These are phyloP conservation scores for Heliocybe sulcata DNA, from an alignment of 1,284 basidiomycete species.

Conservation along the genomic window DNA sequence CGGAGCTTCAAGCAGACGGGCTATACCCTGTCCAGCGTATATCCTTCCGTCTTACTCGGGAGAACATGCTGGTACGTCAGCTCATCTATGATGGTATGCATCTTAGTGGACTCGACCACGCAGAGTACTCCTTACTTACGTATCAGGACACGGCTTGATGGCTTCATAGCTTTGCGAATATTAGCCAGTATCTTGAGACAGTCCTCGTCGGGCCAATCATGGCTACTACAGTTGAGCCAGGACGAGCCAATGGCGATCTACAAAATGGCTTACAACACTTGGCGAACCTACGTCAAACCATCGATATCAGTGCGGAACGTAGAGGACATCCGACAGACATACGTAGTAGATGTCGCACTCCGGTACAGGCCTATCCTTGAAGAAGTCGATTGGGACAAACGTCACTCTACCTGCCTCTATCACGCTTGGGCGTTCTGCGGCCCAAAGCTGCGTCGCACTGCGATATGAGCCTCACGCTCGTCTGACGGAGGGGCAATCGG, in stretches of 20 bases:
- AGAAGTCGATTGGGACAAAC: slow-evolving; percentile 38
- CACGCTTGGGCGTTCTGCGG: slow-evolving; percentile 22
- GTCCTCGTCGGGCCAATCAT: slow-evolving; percentile 20
- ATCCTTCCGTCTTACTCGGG: neutral
- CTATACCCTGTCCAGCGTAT: neutral
- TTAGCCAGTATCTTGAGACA: slow-evolving; percentile 18
- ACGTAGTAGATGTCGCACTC: slow-evolving; percentile 40
- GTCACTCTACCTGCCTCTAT: slow-evolving; percentile 25
- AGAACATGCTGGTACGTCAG: slow-evolving; percentile 13
- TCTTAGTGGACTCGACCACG: neutral
- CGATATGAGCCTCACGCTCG: neutral
- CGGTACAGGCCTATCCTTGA: slow-evolving; percentile 29
- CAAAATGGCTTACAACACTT: neutral
- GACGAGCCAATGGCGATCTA: too few species aligned
- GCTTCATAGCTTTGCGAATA: slow-evolving; percentile 15
- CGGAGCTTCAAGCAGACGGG: neutral
- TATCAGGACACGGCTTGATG: slow-evolving; percentile 13
- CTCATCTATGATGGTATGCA: slow-evolving; percentile 10
- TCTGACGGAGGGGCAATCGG: slow-evolving; percentile 6
- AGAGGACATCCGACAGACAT: slow-evolving; percentile 10
- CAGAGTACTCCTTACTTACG: slow-evolving; percentile 10
- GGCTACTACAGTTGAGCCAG: too few species aligned
- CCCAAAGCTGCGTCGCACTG: slow-evolving; percentile 24
- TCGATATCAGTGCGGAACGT: neutral
- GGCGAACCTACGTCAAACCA: neutral